Conservation (phyloP, 2,329 filamentous ascomycete genomes). For the Ophiosphaerella korrae region DNA sequence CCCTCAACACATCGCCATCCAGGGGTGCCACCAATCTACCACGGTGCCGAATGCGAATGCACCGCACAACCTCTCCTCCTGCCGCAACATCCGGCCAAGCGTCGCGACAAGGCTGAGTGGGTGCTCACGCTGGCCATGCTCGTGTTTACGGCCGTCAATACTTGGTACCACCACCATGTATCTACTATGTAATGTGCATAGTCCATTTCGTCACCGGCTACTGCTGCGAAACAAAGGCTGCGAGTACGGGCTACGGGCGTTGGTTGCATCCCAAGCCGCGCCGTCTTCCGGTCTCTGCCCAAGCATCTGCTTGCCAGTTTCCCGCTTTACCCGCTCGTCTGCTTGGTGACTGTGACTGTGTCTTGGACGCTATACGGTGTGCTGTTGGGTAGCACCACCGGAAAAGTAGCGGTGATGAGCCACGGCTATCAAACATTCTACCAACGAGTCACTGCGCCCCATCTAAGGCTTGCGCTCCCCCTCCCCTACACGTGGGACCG, state of each 20-base stretch:
- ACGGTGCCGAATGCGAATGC: not conserved
- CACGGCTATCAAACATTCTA: conserved; percentile 14
- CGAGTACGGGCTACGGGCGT: conserved; percentile 7
- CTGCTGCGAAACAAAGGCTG: conserved; percentile 21
- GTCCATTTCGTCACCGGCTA: conserved; percentile 7
- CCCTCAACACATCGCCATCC: conserved; percentile 5
- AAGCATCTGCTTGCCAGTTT: conserved; percentile 6
- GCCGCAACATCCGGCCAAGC: conserved; percentile 21
- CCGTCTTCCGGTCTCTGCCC: not conserved
- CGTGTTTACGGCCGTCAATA: conserved; percentile 5
- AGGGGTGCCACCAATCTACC: not conserved
- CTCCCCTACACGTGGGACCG: conserved; percentile 33
- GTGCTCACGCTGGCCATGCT: conserved; percentile 7
- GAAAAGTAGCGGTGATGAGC: conserved; percentile 15
- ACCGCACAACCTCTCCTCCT: conserved; percentile 1
- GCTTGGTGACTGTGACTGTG: conserved; percentile 12
- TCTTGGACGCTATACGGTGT: conserved; percentile 13
- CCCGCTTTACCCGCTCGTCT: conserved; percentile 18
- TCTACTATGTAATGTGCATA: not conserved
- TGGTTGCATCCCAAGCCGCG: conserved; percentile 2
- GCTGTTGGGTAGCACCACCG: conserved; percentile 6
- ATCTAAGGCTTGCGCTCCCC: conserved; percentile 21
- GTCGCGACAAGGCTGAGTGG: conserved; percentile 10
- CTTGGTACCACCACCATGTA: not conserved
- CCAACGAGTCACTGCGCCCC: conserved; percentile 20